Conservation (phyloP, 164 flowering plant species). For the Chloranthus sessilifolius region DNA sequence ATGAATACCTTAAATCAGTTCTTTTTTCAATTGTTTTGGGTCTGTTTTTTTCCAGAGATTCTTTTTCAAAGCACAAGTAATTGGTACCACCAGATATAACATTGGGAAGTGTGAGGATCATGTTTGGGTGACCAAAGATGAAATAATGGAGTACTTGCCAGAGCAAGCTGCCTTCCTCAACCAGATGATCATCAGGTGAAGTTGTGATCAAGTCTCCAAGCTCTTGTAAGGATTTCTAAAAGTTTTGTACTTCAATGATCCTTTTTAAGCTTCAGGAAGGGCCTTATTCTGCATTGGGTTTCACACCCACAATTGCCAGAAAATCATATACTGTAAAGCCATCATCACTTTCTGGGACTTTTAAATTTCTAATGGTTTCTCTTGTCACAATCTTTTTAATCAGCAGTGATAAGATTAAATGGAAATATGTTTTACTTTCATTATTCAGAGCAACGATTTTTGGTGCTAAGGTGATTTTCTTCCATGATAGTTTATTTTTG, state of each 20-base stretch:
- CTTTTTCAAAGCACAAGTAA: conserved; percentile 94
- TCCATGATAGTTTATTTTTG: too few relatives aligned
- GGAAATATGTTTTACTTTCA: too few relatives aligned
- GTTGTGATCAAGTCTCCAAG: neutral
- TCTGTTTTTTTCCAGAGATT: conserved; percentile 48
- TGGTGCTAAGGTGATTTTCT: too few relatives aligned
- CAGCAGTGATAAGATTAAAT: too few relatives aligned
- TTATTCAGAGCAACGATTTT: too few relatives aligned
- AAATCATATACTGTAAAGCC: too few relatives aligned
- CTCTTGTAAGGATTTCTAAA: conserved; percentile 3
- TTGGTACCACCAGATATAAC: conserved; percentile 55
- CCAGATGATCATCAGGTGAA: conserved; percentile 84
- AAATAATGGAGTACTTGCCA: conserved; percentile 77
- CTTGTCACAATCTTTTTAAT: too few relatives aligned
- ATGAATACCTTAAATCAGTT: neutral
- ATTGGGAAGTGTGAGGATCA: conserved; percentile 68
- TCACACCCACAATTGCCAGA: too few relatives aligned
- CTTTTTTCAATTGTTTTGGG: neutral
- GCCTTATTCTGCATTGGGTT: too few relatives aligned
- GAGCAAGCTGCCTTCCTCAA: conserved; percentile 68
- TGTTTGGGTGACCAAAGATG: conserved; percentile 97
- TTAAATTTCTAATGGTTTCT: too few relatives aligned
- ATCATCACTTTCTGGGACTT: too few relatives aligned
- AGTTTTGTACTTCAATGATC: neutral
- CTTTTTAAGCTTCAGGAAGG: neutral